Conservation (phyloP, 2,329 filamentous ascomycete species). For the Diaporthe sp. region DNA sequence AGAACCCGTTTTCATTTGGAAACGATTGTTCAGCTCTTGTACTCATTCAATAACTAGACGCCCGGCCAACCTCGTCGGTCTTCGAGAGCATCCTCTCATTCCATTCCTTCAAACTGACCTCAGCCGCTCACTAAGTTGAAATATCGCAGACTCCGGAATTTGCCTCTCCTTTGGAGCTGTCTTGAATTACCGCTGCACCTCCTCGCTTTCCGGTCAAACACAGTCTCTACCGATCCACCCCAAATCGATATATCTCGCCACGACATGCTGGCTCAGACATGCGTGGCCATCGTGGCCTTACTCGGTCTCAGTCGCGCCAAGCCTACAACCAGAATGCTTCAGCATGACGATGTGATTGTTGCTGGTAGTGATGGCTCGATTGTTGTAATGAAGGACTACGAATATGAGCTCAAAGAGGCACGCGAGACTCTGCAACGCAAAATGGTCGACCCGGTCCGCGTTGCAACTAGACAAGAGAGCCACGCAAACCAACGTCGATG, state of each 20-base stretch:
- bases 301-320: slow-evolving; percentile 21
- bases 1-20: not conserved
- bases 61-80: not conserved
- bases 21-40: no score
- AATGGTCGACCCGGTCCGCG: slow-evolving; percentile 16
- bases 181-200: not conserved
- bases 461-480: not conserved
- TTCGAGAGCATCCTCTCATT: not conserved
- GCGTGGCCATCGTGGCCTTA: slow-evolving; percentile 2
- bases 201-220: not conserved
- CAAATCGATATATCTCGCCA: not conserved
- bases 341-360: slow-evolving; percentile 47
- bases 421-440: slow-evolving; percentile 30
- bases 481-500: slow-evolving; percentile 40
- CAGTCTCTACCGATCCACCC: not conserved
- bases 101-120: slow-evolving; percentile 10
- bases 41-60: no score
- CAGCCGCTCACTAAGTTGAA: not conserved
- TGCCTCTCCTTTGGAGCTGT: not conserved
- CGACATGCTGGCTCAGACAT: not conserved
- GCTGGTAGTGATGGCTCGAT: slow-evolving; percentile 45
- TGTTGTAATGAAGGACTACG: slow-evolving; percentile 47
- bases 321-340: slow-evolving; percentile 24
- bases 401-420: slow-evolving; percentile 43
- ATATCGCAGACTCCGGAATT: not conserved